Percentiles rank a stretch among this genome's conserved stretches.
phyloP scores from a whole-genome alignment of 164 flowering plant genomes.

The Berberis vulgaris region DNA sequence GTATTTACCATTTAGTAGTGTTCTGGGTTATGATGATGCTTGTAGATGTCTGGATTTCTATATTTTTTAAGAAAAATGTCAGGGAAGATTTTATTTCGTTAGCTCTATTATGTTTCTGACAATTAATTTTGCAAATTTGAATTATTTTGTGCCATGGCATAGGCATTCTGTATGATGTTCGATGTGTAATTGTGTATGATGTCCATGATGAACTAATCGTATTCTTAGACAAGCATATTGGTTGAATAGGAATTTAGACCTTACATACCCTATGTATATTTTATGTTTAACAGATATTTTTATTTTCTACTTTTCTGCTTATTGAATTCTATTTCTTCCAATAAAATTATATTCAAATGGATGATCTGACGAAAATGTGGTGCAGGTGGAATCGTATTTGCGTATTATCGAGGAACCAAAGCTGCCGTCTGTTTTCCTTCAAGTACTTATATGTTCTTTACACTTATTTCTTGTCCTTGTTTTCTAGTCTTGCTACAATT shows the following conservation, averaged over 20 bases:
- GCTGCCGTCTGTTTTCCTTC: slow-evolving; percentile 90
- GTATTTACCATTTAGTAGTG: too few species aligned
- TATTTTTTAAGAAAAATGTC: too few species aligned
- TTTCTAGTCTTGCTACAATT: background rate
- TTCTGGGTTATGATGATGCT: too few species aligned
- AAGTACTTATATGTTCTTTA: slow-evolving; percentile 36
- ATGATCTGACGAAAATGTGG: slow-evolving; percentile 2
- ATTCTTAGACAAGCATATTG: too few species aligned
- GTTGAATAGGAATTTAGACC: too few species aligned
- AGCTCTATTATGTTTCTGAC: too few species aligned
- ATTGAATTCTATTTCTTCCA: background rate
- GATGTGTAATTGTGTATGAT: background rate
- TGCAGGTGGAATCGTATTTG: slow-evolving; percentile 95
- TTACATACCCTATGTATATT: background rate
- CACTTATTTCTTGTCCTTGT: background rate
- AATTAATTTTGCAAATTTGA: too few species aligned
- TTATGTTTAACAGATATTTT: background rate
- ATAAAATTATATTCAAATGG: background rate
- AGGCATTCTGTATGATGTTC: background rate
- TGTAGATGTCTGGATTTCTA: too few species aligned
- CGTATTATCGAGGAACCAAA: slow-evolving; percentile 86
- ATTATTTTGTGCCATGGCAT: background rate
- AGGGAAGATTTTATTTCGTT: too few species aligned
- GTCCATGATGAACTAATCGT: background rate
- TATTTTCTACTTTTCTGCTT: background rate